A percentile compares a stretch with the other conserved stretches of the same genome.
These are phyloP conservation scores for Linderniella brevidens DNA, from an alignment of 257 asterid genomes.

Conservation along the genomic window DNA sequence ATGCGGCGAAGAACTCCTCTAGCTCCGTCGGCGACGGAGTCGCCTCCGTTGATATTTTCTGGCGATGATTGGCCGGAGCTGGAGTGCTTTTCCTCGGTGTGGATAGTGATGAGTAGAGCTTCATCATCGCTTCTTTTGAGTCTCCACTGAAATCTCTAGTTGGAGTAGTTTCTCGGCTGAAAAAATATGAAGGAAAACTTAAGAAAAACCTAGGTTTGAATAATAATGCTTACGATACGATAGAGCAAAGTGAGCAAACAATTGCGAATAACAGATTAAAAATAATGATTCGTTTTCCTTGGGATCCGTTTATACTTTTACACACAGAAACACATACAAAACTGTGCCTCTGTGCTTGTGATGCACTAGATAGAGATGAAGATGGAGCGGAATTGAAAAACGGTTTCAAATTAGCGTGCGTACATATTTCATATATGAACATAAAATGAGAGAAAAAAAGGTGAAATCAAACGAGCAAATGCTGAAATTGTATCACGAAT, in stretches of 20 bases:
- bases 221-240: conserved; percentile 3
- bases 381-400: conserved; percentile 6
- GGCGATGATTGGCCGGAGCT: conserved; percentile 1
- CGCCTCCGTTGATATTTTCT: conserved; percentile 7
- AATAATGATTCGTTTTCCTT: too few species aligned
- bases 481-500: conserved; percentile 1
- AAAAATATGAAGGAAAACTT: conserved; percentile 1
- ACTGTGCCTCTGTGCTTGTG: background rate
- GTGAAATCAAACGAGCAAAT: background rate
- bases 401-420: too few species aligned
- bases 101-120: conserved; percentile 5
- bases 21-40: conserved; percentile 40
- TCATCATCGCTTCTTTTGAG: conserved; percentile 7
- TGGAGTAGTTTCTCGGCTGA: conserved; percentile 18
- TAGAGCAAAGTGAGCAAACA: too few species aligned
- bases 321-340: background rate
- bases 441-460: conserved; percentile 1
- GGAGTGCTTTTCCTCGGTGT: conserved; percentile 13
- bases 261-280: too few species aligned
- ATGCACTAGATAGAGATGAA: too few species aligned
- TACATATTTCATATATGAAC: background rate
- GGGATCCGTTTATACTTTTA: too few species aligned
- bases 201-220: conserved; percentile 3
- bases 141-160: conserved; percentile 16
- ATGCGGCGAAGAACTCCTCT: conserved; percentile 49